A percentile compares a stretch with the other conserved stretches of the same genome.
Evolutionary conservation across 371 early-diverging fungal genomes (phyloP).

Genomic region (Syncephalastrum racemosum): DNA sequence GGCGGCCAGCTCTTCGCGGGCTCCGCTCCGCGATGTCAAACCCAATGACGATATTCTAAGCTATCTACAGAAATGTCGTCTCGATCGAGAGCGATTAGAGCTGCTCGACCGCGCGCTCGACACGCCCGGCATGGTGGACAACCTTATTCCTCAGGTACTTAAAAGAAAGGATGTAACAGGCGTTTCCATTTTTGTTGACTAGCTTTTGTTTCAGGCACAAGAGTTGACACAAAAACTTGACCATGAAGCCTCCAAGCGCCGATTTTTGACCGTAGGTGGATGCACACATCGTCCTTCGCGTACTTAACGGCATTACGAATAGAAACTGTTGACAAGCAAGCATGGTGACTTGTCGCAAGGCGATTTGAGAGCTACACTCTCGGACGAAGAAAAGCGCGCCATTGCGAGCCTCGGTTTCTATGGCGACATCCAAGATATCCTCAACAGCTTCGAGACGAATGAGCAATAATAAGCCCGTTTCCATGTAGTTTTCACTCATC

Average conservation of each 20-base stretch:
- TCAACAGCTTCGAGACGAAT: conserved; percentile 8
- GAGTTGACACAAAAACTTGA: conserved; percentile 12
- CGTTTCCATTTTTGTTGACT: background rate
- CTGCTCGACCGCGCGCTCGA: conserved; percentile 16
- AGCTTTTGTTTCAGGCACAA: background rate
- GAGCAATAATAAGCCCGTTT: background rate
- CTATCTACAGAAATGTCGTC: conserved; percentile 20
- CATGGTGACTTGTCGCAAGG: background rate
- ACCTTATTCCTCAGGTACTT: conserved; percentile 15
- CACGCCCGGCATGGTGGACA: conserved; percentile 14
- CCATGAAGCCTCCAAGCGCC: conserved; percentile 29
- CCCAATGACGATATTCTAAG: conserved; percentile 11
- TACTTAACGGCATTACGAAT: background rate
- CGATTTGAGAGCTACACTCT: conserved; percentile 4
- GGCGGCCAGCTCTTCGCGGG: background rate
- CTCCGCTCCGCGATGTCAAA: background rate
- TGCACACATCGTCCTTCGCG: background rate
- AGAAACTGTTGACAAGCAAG: conserved; percentile 1
- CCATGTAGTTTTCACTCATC: no score
- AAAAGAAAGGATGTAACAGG: background rate
- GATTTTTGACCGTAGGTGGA: conserved; percentile 21
- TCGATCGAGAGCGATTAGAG: conserved; percentile 42
- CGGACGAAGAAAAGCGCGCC: conserved; percentile 18
- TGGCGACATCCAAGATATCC: conserved; percentile 17
- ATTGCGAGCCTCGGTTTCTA: conserved; percentile 32